Evolutionary conservation across 1,139 yeast genomes (phyloP).

Genomic region (Debaryomycetaceae sp.): DNA sequence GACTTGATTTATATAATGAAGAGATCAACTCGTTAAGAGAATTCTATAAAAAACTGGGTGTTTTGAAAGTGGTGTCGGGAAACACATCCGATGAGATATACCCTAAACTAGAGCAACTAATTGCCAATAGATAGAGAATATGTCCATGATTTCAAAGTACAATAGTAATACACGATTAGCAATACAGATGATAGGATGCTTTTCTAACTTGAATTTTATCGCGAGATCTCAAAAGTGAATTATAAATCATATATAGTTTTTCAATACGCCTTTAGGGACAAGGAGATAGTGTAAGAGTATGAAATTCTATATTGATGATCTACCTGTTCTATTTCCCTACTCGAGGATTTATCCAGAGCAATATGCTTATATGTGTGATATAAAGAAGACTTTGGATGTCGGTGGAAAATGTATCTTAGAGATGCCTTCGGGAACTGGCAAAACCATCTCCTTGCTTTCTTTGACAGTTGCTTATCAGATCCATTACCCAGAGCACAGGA

Average conservation of each 20-base stretch:
- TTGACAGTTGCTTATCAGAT: constrained; percentile 92
- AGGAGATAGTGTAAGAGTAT: constrained; percentile 12
- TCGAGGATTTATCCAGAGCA: constrained; percentile 98
- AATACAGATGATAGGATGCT: no score
- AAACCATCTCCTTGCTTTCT: constrained; percentile 86
- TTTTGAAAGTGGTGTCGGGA: constrained; percentile 62
- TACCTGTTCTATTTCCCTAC: constrained; percentile 95
- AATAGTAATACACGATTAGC: no score
- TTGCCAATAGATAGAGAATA: constrained; percentile 18
- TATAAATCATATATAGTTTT: no score
- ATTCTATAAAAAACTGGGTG: constrained; percentile 51
- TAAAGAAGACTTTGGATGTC: constrained; percentile 87
- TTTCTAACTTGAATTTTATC: no score
- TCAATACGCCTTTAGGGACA: no score
- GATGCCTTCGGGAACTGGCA: constrained; percentile 99
- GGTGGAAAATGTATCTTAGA: constrained; percentile 98
- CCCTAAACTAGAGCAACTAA: constrained; percentile 57
- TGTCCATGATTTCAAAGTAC: no score
- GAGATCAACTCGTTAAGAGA: constrained; percentile 63
- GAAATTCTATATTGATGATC: constrained; percentile 88
- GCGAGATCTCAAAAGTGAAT: no score
- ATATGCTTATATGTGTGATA: constrained; percentile 94
- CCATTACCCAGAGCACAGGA: constrained; percentile 92
- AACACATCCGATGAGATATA: constrained; percentile 79
- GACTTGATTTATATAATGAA: constrained; percentile 61